Conservation (phyloP, 169 alveolate species). For the Amoebophrya sp. region DNA sequence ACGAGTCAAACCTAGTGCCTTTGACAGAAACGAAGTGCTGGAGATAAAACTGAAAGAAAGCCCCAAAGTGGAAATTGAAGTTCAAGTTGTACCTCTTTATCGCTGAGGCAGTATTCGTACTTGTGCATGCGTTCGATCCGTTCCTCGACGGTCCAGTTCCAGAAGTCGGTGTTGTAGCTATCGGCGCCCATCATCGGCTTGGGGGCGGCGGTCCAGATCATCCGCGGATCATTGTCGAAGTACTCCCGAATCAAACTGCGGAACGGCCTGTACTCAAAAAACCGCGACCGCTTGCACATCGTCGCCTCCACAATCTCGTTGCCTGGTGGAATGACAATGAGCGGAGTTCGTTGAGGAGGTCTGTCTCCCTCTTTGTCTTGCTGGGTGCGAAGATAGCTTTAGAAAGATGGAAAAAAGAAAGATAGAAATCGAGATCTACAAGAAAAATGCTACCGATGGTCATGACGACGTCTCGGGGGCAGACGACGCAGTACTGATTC, state of each 20-base stretch:
- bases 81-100: neutral
- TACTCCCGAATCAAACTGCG: constrained; percentile 7
- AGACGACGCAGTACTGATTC: constrained; percentile 18
- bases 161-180: constrained; percentile 11
- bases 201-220: constrained; percentile 16
- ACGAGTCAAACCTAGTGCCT: too few species aligned
- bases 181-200: constrained; percentile 11
- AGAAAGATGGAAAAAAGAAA: neutral
- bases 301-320: constrained; percentile 17
- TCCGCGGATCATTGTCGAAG: constrained; percentile 10
- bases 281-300: constrained; percentile 17
- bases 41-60: too few species aligned
- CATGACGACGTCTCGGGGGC: constrained; percentile 15
- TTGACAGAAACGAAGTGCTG: too few species aligned
- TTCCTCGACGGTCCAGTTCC: constrained; percentile 15
- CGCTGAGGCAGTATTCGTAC: neutral
- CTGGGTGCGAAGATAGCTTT: neutral
- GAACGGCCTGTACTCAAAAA: constrained; percentile 14
- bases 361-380: too few species aligned
- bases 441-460: neutral
- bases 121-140: neutral
- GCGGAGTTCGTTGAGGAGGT: too few species aligned
- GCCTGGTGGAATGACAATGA: neutral
- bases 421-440: neutral
- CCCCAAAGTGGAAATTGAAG: too few species aligned